These are phyloP conservation scores for Didymella pomorum DNA, from an alignment of 2,329 filamentous ascomycete species.

Conservation along the genomic window DNA sequence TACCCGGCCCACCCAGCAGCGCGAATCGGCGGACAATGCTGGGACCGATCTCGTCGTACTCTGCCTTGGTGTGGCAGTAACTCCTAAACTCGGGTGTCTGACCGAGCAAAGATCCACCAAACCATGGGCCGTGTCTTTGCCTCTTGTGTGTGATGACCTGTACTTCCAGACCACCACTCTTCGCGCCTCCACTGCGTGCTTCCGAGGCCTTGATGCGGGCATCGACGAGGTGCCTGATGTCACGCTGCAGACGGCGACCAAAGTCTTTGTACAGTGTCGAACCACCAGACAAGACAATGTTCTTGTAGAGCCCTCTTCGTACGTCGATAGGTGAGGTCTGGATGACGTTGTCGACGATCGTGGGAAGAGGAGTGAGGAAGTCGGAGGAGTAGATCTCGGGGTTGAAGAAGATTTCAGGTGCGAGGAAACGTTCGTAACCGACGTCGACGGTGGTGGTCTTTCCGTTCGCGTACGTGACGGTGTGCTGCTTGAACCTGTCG, in stretches of 20 bases:
- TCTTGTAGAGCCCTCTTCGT: slow-evolving; percentile 96
- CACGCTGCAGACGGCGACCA: slow-evolving; percentile 90
- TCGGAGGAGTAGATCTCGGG: slow-evolving; percentile 99
- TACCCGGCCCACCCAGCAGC: slow-evolving; percentile 88
- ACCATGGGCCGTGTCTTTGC: slow-evolving; percentile 97
- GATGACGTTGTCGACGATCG: slow-evolving; percentile 94
- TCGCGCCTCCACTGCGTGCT: slow-evolving; percentile 87
- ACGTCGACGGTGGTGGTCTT: slow-evolving; percentile 87
- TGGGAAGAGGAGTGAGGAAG: slow-evolving; percentile 93
- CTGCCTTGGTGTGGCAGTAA: slow-evolving; percentile 83
- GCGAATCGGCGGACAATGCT: slow-evolving; percentile 96
- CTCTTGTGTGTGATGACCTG: slow-evolving; percentile 98
- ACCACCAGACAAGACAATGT: slow-evolving; percentile 96
- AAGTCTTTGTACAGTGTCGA: slow-evolving; percentile 99
- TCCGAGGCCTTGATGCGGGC: slow-evolving; percentile 92
- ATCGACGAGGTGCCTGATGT: slow-evolving; percentile 96
- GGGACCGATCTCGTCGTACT: slow-evolving; percentile 92
- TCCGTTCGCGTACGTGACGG: slow-evolving; percentile 84
- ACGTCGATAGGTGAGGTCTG: slow-evolving; percentile 98
- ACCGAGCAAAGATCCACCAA: slow-evolving; percentile 92
- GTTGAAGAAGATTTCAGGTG: slow-evolving; percentile 99
- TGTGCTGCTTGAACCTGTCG: slow-evolving; percentile 86
- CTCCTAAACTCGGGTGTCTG: slow-evolving; percentile 98
- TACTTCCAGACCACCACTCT: slow-evolving; percentile 92
- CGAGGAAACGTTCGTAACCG: slow-evolving; percentile 96